These are phyloP conservation scores for Iberis pinnata DNA, from an alignment of 345 rosid genomes.

Conservation along the genomic window DNA sequence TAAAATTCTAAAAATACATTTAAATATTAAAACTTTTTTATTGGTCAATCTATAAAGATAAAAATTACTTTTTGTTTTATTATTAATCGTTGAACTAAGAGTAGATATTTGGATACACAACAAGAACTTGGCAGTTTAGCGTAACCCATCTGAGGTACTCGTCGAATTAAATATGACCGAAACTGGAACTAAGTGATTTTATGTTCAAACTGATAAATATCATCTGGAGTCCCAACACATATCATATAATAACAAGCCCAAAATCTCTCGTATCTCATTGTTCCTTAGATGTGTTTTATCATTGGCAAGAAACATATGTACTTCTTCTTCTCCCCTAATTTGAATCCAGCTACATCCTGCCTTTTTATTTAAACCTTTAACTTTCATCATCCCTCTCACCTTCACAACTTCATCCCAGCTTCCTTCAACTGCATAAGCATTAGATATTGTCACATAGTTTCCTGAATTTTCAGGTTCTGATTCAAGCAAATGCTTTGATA, in stretches of 20 bases:
- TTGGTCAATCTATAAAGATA: too few relatives aligned
- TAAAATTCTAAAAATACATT: too few relatives aligned
- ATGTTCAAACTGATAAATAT: too few relatives aligned
- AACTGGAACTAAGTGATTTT: too few relatives aligned
- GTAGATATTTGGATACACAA: too few relatives aligned
- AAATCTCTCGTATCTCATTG: slow-evolving; percentile 26
- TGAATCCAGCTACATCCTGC: slow-evolving; percentile 63
- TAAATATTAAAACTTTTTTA: too few relatives aligned
- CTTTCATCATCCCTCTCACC: slow-evolving; percentile 48
- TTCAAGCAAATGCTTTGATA: slow-evolving; percentile 30
- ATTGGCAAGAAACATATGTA: slow-evolving; percentile 44
- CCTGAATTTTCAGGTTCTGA: slow-evolving; percentile 44
- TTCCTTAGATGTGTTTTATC: slow-evolving; percentile 37
- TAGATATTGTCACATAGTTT: slow-evolving; percentile 47
- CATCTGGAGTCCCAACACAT: slow-evolving; percentile 4
- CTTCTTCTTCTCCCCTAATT: slow-evolving; percentile 29
- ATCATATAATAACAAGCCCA: slow-evolving; percentile 35
- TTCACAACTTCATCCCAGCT: slow-evolving; percentile 41
- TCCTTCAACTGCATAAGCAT: slow-evolving; percentile 46
- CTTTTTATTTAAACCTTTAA: slow-evolving; percentile 41
- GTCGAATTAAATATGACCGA: too few relatives aligned
- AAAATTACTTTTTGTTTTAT: too few relatives aligned
- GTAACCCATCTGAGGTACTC: too few relatives aligned
- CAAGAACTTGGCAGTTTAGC: too few relatives aligned
- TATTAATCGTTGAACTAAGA: too few relatives aligned